Conservation (phyloP, 108 stramenopile genomes). For the Craspedostauros australis region DNA sequence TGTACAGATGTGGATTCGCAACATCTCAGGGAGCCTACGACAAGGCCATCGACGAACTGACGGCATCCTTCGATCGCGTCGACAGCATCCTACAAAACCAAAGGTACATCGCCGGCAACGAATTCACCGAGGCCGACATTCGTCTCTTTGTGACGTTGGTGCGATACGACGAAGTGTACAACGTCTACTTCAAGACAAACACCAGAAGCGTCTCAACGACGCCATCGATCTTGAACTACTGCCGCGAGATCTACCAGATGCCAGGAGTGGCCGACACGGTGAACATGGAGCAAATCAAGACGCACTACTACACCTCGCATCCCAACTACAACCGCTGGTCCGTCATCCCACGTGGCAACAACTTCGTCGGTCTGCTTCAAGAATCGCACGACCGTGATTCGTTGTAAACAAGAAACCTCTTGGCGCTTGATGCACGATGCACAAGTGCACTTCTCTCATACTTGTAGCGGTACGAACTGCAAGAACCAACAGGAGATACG, state of each 20-base stretch:
- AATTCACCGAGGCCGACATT: conserved; percentile 85
- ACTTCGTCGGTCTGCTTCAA: conserved; percentile 27
- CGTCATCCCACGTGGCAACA: conserved; percentile 43
- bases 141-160: conserved; percentile 82
- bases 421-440: no score
- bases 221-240: conserved; percentile 73
- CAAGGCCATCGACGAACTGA: conserved; percentile 69
- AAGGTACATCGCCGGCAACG: conserved; percentile 61
- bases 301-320: conserved; percentile 80
- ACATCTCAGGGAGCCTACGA: conserved; percentile 85
- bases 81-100: conserved; percentile 57
- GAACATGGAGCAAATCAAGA: conserved; percentile 89
- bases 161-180: conserved; percentile 88
- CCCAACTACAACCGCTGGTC: conserved; percentile 50
- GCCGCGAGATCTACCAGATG: conserved; percentile 84
- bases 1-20: conserved; percentile 93
- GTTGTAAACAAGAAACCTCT: no score
- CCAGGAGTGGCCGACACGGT: conserved; percentile 68
- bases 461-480: no score
- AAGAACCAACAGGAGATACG: no score
- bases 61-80: conserved; percentile 60
- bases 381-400: conserved; percentile 30
- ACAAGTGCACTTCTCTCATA: no score
- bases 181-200: conserved; percentile 93
- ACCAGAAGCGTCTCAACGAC: conserved; percentile 49